phyloP scores from a whole-genome alignment of 2,329 filamentous ascomycete genomes.

The Pseudogymnoascus sp. region DNA sequence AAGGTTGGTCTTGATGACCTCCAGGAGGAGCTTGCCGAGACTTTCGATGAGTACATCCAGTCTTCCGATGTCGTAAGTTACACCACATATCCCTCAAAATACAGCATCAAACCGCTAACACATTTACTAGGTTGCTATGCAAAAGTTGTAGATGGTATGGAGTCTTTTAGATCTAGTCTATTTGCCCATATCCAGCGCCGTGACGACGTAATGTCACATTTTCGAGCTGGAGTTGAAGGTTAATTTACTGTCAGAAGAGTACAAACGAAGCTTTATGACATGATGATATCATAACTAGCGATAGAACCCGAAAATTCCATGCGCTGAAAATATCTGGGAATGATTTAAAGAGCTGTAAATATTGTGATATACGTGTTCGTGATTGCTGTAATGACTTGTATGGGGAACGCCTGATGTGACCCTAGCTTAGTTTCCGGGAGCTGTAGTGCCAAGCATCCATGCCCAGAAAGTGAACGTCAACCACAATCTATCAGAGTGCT shows the following conservation, averaged over 20 bases:
- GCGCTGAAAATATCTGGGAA: conserved; percentile 12
- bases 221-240: conserved; percentile 20
- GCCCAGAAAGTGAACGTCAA: conserved; percentile 10
- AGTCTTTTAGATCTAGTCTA: conserved; percentile 23
- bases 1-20: conserved; percentile 86
- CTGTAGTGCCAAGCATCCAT: conserved; percentile 1
- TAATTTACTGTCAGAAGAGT: conserved; percentile 16
- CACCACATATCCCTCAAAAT: background rate
- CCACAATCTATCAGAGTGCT: conserved; percentile 2
- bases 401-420: background rate
- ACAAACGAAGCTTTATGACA: conserved; percentile 23
- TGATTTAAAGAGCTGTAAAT: conserved; percentile 11
- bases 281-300: conserved; percentile 25
- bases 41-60: conserved; percentile 92
- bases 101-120: conserved; percentile 14
- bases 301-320: conserved; percentile 11
- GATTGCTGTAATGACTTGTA: background rate
- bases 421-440: background rate
- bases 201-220: conserved; percentile 20
- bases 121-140: conserved; percentile 60
- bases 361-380: background rate
- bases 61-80: conserved; percentile 70
- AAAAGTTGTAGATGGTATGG: conserved; percentile 66
- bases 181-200: conserved; percentile 17
- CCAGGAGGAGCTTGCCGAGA: conserved; percentile 70